phyloP scores from a whole-genome alignment of 257 asterid genomes.

The Solanum sitiens region DNA sequence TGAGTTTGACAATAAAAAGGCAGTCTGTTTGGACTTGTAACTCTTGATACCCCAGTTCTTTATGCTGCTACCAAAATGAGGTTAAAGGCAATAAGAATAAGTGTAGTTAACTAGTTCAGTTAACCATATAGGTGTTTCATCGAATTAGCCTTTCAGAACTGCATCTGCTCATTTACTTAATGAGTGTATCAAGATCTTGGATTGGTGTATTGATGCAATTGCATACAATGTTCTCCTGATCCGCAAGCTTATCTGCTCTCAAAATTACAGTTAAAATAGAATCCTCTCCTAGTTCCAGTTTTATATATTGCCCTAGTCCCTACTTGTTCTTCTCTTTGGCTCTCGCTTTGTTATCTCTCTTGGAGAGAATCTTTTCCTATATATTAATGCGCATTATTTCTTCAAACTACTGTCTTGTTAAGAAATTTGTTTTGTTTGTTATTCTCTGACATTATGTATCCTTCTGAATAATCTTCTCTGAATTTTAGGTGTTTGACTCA shows the following conservation, averaged over 20 bases:
- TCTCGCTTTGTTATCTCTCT: neutral
- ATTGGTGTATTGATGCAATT: neutral
- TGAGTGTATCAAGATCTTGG: neutral
- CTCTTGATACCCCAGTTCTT: neutral
- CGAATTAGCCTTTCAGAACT: neutral
- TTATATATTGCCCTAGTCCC: neutral
- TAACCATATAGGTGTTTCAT: neutral
- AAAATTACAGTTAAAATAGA: neutral
- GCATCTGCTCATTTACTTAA: neutral
- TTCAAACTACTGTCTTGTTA: neutral
- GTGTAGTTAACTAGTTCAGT: neutral
- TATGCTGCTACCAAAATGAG: neutral
- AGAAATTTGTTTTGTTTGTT: neutral
- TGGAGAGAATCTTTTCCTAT: neutral
- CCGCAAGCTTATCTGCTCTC: neutral
- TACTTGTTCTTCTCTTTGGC: neutral
- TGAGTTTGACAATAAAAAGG: neutral
- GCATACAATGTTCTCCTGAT: neutral
- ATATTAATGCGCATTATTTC: neutral
- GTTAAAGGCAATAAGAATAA: neutral
- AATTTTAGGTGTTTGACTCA: constrained; percentile 78
- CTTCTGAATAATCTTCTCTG: constrained; percentile 11
- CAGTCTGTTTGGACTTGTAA: neutral
- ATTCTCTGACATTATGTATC: neutral
- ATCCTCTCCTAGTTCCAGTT: neutral